phyloP scores from a whole-genome alignment of 768 basidiomycete species.

The Holtermannia corniformis region DNA sequence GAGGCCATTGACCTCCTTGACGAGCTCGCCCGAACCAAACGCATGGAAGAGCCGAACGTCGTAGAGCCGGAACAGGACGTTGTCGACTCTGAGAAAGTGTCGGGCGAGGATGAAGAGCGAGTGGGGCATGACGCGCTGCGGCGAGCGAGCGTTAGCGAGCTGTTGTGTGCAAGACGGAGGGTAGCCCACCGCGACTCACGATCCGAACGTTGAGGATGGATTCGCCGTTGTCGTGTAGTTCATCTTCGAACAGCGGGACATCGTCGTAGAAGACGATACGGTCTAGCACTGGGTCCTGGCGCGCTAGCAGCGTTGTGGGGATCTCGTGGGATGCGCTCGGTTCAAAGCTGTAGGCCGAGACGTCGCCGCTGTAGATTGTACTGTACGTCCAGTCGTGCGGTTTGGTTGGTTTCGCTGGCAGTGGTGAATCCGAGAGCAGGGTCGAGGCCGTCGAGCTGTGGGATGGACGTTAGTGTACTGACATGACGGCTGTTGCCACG shows the following conservation, averaged over 20 bases:
- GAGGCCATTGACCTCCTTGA: slow-evolving; percentile 80
- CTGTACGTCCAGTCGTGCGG: slow-evolving; percentile 99
- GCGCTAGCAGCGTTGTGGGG: slow-evolving; percentile 71
- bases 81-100: slow-evolving; percentile 88
- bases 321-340: slow-evolving; percentile 46
- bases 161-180: not conserved
- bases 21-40: slow-evolving; percentile 50
- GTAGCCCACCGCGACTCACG: slow-evolving; percentile 56
- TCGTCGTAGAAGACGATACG: slow-evolving; percentile 92
- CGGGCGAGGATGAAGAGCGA: slow-evolving; percentile 84
- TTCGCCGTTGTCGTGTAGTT: slow-evolving; percentile 92
- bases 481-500: not conserved
- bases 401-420: slow-evolving; percentile 51
- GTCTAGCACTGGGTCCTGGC: slow-evolving; percentile 61
- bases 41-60: slow-evolving; percentile 88
- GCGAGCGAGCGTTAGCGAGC: not conserved
- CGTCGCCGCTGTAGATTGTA: slow-evolving; percentile 62
- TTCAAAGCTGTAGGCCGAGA: slow-evolving; percentile 44
- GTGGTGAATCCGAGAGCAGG: slow-evolving; percentile 26
- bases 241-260: slow-evolving; percentile 88
- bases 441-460: slow-evolving; percentile 11
- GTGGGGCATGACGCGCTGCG: slow-evolving; percentile 89
- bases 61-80: slow-evolving; percentile 78
- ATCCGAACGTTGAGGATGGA: slow-evolving; percentile 76
- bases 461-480: not conserved